Conservation (phyloP, 1,139 yeast species). For the Debaryomyces singareniensis region DNA sequence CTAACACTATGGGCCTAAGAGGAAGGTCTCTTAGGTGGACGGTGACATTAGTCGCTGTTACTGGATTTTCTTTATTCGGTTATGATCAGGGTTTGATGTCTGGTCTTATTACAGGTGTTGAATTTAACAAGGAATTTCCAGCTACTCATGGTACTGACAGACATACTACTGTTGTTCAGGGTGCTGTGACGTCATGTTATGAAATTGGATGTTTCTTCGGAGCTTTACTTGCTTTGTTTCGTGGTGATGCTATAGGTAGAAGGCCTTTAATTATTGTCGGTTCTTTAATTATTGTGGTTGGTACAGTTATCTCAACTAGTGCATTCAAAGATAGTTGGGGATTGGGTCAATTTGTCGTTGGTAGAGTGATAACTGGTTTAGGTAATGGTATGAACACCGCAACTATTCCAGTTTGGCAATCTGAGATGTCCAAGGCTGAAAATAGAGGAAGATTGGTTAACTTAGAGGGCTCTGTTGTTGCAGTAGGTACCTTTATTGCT, state of each 20-base stretch:
- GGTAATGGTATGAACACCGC: slow-evolving; percentile 79
- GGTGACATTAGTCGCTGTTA: slow-evolving; percentile 53
- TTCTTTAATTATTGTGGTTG: slow-evolving; percentile 52
- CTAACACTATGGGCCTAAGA: slow-evolving; percentile 40
- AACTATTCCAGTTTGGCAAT: slow-evolving; percentile 76
- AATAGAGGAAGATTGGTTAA: slow-evolving; percentile 68
- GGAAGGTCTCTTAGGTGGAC: slow-evolving; percentile 40
- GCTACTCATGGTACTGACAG: slow-evolving; percentile 27
- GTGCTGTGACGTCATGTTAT: slow-evolving; percentile 66
- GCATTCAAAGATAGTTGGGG: slow-evolving; percentile 45
- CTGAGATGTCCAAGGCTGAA: slow-evolving; percentile 69
- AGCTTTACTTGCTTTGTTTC: slow-evolving; percentile 55
- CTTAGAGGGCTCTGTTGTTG: slow-evolving; percentile 65
- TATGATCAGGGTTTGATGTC: slow-evolving; percentile 81
- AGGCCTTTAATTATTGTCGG: slow-evolving; percentile 58
- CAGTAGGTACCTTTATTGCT: slow-evolving; percentile 65
- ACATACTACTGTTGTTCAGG: slow-evolving; percentile 41
- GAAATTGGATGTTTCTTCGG: slow-evolving; percentile 77
- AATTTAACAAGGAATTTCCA: slow-evolving; percentile 56
- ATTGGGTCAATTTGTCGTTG: slow-evolving; percentile 65
- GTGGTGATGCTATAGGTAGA: slow-evolving; percentile 65
- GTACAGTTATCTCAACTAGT: slow-evolving; percentile 58
- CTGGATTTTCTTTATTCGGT: slow-evolving; percentile 67
- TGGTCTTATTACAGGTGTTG: slow-evolving; percentile 57
- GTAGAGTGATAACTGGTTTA: slow-evolving; percentile 70